These are phyloP conservation scores for Colletotrichum destructivum DNA, from an alignment of 2,329 filamentous ascomycete species.

Conservation along the genomic window DNA sequence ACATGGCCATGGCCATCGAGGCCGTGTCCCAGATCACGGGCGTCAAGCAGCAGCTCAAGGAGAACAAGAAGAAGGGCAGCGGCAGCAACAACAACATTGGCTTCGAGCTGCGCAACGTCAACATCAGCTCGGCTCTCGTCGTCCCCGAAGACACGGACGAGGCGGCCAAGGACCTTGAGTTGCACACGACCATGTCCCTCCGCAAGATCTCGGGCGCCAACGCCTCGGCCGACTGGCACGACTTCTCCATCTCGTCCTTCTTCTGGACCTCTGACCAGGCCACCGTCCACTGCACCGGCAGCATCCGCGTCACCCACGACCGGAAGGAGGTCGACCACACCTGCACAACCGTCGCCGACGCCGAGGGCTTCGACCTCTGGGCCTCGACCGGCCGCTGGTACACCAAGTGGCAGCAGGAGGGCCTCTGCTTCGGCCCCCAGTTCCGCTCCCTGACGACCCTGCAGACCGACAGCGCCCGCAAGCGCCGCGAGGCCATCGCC, in stretches of 20 bases:
- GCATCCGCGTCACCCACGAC: background rate
- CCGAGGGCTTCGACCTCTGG: background rate
- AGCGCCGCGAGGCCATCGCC: background rate
- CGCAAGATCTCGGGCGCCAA: constrained; percentile 35
- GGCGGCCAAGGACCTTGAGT: no score
- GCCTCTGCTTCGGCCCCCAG: constrained; percentile 1
- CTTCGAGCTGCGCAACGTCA: constrained; percentile 49
- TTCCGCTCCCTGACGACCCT: background rate
- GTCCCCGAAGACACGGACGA: constrained; percentile 45
- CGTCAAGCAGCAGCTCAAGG: background rate
- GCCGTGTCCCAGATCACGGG: background rate
- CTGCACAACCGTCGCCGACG: background rate
- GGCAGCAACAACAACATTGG: no score
- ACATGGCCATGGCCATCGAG: constrained; percentile 28
- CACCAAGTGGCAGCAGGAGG: background rate
- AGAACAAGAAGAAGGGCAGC: constrained; percentile 18
- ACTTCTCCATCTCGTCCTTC: constrained; percentile 50
- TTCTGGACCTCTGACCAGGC: background rate
- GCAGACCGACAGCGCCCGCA: background rate
- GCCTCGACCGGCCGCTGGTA: background rate
- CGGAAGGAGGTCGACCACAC: background rate
- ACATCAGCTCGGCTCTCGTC: constrained; percentile 50
- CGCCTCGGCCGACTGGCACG: constrained; percentile 50
- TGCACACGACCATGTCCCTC: constrained; percentile 45
- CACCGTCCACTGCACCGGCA: background rate